phyloP scores from a whole-genome alignment of 169 alveolate genomes.

The Eimeria sp. region DNA sequence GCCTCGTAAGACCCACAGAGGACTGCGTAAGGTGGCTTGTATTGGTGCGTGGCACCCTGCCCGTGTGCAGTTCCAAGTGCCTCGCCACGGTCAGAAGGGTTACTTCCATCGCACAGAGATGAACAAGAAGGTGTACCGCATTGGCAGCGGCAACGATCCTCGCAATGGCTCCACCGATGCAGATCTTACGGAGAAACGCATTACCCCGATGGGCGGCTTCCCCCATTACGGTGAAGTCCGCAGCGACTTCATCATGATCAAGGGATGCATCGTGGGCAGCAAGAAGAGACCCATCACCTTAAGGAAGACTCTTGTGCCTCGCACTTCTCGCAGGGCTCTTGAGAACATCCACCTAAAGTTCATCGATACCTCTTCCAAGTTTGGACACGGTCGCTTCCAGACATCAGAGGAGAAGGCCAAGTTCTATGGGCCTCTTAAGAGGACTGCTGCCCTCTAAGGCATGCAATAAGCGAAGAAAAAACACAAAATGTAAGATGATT shows the following conservation, averaged over 20 bases:
- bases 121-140: conserved; percentile 99
- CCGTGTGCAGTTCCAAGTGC: conserved; percentile 99
- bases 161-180: conserved; percentile 98
- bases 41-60: conserved; percentile 99
- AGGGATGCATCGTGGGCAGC: conserved; percentile 99
- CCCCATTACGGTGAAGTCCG: conserved; percentile 99
- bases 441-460: not conserved
- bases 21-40: conserved; percentile 99
- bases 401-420: conserved; percentile 99
- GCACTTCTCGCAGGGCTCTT: conserved; percentile 95
- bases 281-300: conserved; percentile 98
- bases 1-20: conserved; percentile 99
- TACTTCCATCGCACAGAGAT: conserved; percentile 99
- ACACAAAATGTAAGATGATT: not conserved
- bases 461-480: not conserved
- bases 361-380: conserved; percentile 99
- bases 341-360: conserved; percentile 98
- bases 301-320: conserved; percentile 98
- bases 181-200: conserved; percentile 98
- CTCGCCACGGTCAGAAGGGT: conserved; percentile 99
- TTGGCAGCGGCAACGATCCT: conserved; percentile 95
- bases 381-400: conserved; percentile 99
- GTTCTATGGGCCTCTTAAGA: conserved; percentile 96
- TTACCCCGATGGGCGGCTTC: conserved; percentile 99
- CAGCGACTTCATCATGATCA: conserved; percentile 99